phyloP scores from a whole-genome alignment of 257 asterid species.

The Scutellaria baicalensis region DNA sequence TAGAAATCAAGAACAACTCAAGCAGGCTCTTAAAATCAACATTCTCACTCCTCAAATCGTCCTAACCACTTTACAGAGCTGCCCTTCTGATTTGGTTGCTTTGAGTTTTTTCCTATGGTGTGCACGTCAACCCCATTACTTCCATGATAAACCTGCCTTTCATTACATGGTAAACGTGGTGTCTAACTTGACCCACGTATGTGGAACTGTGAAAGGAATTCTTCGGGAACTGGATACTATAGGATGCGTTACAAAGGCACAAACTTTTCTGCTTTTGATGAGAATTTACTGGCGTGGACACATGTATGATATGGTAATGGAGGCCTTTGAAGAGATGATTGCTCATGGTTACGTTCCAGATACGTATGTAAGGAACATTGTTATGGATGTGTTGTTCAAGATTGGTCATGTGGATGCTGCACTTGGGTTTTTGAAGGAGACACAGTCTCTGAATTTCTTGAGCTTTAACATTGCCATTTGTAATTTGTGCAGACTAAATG shows the following conservation, averaged over 20 bases:
- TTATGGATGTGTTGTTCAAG: conserved; percentile 60
- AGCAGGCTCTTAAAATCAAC: conserved; percentile 7
- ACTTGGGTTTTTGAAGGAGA: conserved; percentile 41
- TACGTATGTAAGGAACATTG: conserved; percentile 49
- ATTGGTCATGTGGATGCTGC: conserved; percentile 41
- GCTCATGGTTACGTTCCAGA: conserved; percentile 50
- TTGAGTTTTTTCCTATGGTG: conserved; percentile 61
- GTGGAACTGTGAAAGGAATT: conserved; percentile 40
- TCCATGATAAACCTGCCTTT: conserved; percentile 50
- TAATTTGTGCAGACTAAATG: conserved; percentile 61
- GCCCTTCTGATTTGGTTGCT: conserved; percentile 59
- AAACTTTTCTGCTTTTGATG: conserved; percentile 61
- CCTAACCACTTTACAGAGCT: conserved; percentile 33
- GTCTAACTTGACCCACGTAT: conserved; percentile 38
- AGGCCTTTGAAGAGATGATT: conserved; percentile 44
- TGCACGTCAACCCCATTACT: conserved; percentile 63
- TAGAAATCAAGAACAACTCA: conserved; percentile 5
- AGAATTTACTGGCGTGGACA: conserved; percentile 67
- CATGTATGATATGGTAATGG: conserved; percentile 52
- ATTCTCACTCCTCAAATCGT: conserved; percentile 42
- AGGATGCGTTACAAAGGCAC: conserved; percentile 52
- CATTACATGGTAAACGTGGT: conserved; percentile 51
- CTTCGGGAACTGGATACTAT: conserved; percentile 32
- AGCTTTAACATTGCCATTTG: conserved; percentile 55
- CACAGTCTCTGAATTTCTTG: conserved; percentile 53